Base-by-base conservation (phyloP, 1,284 basidiomycete species). In the Pseudozyma hubeiensis region DNA sequence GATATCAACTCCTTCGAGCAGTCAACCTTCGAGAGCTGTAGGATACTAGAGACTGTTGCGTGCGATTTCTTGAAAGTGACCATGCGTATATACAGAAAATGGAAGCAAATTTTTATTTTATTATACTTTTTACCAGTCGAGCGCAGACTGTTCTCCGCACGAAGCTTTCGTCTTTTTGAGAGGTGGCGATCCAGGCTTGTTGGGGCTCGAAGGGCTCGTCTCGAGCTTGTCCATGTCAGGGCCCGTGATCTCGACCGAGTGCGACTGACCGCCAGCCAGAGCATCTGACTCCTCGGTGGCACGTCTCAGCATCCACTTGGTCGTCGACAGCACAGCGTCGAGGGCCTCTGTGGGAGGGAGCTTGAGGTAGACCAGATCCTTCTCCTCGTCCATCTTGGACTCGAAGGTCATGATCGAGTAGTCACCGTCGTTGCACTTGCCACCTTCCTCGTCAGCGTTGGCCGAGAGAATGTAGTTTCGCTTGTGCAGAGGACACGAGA, bases 381-480 rank as follows among this genome's bases (percentile, higher is more conserved):
- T 86, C 8, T 64, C 73, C 17, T 86, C 85, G 35, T 88, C 87
- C 70, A 86, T 84, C 47, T 87, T 87, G 50, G 88, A 88, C 44
- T 91, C 88, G 69, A 92, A 92, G 0, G 90, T 85, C 68, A 91
- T 85, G 63, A 92, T 89, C 54, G 74, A 71, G 84, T 89, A 91
- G 9, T 90, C 87, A 31, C 85, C 81, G 76, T 91, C 90, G 76
- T 89, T 91, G 44, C 90, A 84, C 79, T 90, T 91, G 53, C 87
- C 86, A 2, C 90, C 90, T 5, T 86, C 86, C 10, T 86, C 86
- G 39, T 67, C 68, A 6, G 61, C 67, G 19, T 77, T 70, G 52
- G 74, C 66, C 29, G 65, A 64, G 10, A 91, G 86, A 10, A 87
- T 85, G 84, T 89, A 92, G 84, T 91, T 91, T 19, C 89, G 87